These are phyloP conservation scores for Leishmania amazonensis DNA, from an alignment of 208 protist species.

Conservation along the genomic window DNA sequence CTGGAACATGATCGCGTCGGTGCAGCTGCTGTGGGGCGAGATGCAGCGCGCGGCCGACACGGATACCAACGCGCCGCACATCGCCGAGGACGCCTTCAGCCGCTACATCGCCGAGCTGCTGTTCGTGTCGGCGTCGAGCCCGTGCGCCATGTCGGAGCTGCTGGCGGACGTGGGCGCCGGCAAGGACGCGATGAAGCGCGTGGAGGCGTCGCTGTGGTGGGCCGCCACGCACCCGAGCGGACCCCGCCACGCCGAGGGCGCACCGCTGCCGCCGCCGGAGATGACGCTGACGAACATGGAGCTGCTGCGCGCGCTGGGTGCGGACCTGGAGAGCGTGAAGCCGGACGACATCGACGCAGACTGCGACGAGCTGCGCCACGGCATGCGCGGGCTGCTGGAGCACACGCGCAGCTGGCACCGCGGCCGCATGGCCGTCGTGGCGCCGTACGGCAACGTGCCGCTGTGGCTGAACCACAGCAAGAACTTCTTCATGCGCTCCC, in stretches of 20 bases:
- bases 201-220: constrained; percentile 20
- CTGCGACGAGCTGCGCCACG: constrained; percentile 29
- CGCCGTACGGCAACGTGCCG: constrained; percentile 24
- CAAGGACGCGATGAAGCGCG: constrained; percentile 15
- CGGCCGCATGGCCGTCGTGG: constrained; percentile 7
- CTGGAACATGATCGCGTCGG: constrained; percentile 20
- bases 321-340: constrained; percentile 11
- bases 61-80: background rate
- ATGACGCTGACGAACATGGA: constrained; percentile 17
- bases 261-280: background rate
- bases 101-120: constrained; percentile 11
- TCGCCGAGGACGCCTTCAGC: background rate
- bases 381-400: constrained; percentile 23
- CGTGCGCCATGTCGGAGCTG: constrained; percentile 15
- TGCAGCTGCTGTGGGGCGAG: constrained; percentile 24
- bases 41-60: constrained; percentile 3
- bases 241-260: background rate
- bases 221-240: background rate
- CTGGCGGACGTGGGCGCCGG: constrained; percentile 1
- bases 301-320: constrained; percentile 13
- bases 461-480: constrained; percentile 25
- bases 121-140: constrained; percentile 1
- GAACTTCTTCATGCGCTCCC: constrained; percentile 21
- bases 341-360: constrained; percentile 24
- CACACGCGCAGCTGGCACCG: constrained; percentile 21